Evolutionary conservation across 495 filamentous ascomycete genomes (phyloP).

Genomic region (Penicillium atrosanguineum): DNA sequence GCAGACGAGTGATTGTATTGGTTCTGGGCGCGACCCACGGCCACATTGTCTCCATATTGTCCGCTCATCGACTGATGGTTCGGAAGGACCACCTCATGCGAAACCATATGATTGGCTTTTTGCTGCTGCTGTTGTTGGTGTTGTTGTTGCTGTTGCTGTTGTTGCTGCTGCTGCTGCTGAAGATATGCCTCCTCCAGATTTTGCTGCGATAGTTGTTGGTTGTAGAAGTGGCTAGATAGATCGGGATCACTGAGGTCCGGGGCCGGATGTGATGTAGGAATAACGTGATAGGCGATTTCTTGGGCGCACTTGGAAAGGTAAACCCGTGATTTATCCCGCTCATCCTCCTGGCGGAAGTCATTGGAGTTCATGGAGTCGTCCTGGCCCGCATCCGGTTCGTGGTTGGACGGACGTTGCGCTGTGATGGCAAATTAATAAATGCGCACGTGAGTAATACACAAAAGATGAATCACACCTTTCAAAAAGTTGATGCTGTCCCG

Average conservation of each 20-base stretch:
- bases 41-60: slow-evolving; percentile 43
- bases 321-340: slow-evolving; percentile 49
- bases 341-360: slow-evolving; percentile 55
- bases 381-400: slow-evolving; percentile 37
- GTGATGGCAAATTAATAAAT: slow-evolving; percentile 1
- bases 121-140: slow-evolving; percentile 38
- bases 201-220: slow-evolving; percentile 46
- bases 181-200: slow-evolving; percentile 52
- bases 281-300: slow-evolving; percentile 55
- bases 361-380: slow-evolving; percentile 48
- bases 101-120: slow-evolving; percentile 45
- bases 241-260: slow-evolving; percentile 46
- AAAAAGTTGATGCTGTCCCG: slow-evolving; percentile 41
- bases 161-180: slow-evolving; percentile 33
- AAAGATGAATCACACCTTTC: slow-evolving; percentile 28
- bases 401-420: slow-evolving; percentile 41
- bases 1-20: slow-evolving; percentile 26
- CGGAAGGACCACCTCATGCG: slow-evolving; percentile 43
- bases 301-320: slow-evolving; percentile 56
- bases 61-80: slow-evolving; percentile 47
- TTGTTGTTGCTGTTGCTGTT: slow-evolving; percentile 33
- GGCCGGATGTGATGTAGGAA: slow-evolving; percentile 48
- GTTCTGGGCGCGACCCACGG: slow-evolving; percentile 32
- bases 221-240: slow-evolving; percentile 46
- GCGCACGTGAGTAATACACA: background rate